Conservation (phyloP, 2,329 filamentous ascomycete genomes). For the Fusarium sp. region DNA sequence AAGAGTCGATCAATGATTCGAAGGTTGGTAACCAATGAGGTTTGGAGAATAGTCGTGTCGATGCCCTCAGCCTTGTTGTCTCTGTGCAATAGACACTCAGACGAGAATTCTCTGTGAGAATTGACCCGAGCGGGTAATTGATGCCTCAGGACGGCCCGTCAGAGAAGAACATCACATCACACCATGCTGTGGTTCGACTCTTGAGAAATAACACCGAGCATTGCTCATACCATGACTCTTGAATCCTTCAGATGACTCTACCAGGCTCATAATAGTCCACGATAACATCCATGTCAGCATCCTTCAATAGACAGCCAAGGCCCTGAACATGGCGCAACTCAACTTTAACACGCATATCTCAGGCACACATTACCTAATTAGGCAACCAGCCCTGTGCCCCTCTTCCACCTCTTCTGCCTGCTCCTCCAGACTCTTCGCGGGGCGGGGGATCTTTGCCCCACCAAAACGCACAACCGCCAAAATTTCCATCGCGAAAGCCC, state of each 20-base stretch:
- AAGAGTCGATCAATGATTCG: not conserved
- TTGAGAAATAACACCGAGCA: not conserved
- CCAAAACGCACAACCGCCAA: slow-evolving; percentile 61
- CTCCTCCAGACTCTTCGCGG: not conserved
- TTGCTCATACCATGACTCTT: slow-evolving; percentile 29
- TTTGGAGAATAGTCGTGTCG: slow-evolving; percentile 1
- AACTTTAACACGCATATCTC: slow-evolving; percentile 26
- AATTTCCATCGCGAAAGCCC: slow-evolving; percentile 55
- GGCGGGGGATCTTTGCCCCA: slow-evolving; percentile 51
- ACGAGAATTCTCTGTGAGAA: slow-evolving; percentile 14
- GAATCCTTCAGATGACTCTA: slow-evolving; percentile 33
- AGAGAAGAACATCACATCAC: slow-evolving; percentile 3
- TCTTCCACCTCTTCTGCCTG: not conserved
- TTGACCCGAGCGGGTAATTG: slow-evolving; percentile 27
- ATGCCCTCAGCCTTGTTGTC: slow-evolving; percentile 30
- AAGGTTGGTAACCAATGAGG: not conserved
- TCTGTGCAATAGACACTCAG: slow-evolving; percentile 8
- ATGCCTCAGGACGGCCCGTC: slow-evolving; percentile 41
- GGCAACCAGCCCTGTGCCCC: slow-evolving; percentile 31
- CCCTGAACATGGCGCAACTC: slow-evolving; percentile 20
- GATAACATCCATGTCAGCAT: not conserved
- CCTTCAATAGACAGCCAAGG: slow-evolving; percentile 17
- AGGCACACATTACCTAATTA: slow-evolving; percentile 17
- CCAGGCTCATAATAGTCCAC: slow-evolving; percentile 8
- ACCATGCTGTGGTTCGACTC: slow-evolving; percentile 1